A percentile compares a stretch with the other conserved stretches of the same genome.
These are phyloP conservation scores for Calonectria multiphialidica DNA, from an alignment of 2,329 filamentous ascomycete genomes.

Conservation along the genomic window DNA sequence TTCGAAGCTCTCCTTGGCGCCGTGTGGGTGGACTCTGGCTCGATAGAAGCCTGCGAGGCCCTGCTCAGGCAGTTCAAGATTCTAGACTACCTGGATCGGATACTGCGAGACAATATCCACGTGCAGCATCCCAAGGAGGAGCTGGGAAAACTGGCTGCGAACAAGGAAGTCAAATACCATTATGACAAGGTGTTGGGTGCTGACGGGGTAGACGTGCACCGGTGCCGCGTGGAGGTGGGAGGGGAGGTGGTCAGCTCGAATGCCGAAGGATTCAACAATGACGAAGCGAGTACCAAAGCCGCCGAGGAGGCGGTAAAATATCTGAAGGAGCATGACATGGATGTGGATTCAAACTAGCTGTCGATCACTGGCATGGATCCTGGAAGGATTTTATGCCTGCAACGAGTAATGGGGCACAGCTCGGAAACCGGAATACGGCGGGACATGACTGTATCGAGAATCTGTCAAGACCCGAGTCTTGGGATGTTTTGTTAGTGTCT, in stretches of 20 bases:
- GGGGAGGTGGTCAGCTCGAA: constrained; percentile 56
- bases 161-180: constrained; percentile 66
- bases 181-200: constrained; percentile 43
- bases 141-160: constrained; percentile 69
- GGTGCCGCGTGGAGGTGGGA: constrained; percentile 64
- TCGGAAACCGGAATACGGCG: not conserved
- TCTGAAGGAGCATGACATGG: constrained; percentile 41
- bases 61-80: constrained; percentile 77
- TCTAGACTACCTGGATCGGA: constrained; percentile 69
- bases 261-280: constrained; percentile 58
- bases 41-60: constrained; percentile 67
- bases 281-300: constrained; percentile 68
- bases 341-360: not conserved
- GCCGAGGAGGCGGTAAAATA: constrained; percentile 63
- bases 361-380: not conserved
- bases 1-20: constrained; percentile 86
- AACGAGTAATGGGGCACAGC: not conserved
- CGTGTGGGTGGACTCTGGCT: constrained; percentile 84
- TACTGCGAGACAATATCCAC: constrained; percentile 71
- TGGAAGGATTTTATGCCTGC: not conserved
- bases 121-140: constrained; percentile 75
- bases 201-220: constrained; percentile 44
- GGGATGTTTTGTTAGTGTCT: not conserved
- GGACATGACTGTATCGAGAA: not conserved
- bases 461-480: not conserved